Evolutionary conservation across 2,329 filamentous ascomycete genomes (phyloP), one percentile per base, ranked within the genome.

Genomic region (Ophiocordyceps camponoti-leonardi): DNA sequence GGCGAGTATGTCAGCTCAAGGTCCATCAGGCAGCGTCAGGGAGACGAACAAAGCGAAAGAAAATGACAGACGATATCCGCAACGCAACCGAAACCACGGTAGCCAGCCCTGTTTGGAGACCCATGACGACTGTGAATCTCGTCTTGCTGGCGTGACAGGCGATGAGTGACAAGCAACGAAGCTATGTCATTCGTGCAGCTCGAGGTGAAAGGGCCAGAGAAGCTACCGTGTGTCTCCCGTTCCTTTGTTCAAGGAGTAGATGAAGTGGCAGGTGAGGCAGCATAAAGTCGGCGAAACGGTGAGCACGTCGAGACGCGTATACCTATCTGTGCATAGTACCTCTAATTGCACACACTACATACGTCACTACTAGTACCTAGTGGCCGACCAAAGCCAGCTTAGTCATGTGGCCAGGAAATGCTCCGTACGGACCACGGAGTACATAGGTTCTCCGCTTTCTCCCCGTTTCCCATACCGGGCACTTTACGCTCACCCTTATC

Each of bases 21-120:
- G 14, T 31, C 11, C 10, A 42, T 20, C 11, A 20, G 31, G 18
- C 44, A 28, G 18, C 42, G 33, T n/a, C 45, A 23, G 33, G 35
- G 30, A 20, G 11, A 57, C 61, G 7, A 48, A 65, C 62, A 47
- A 62, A 52, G 56, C 62, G 55, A 41, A 65, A 61, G 47, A 64
- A 65, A 14, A 62, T 14, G 30, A 63, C n/a, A 7, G 61, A 52
- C 30, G 50, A 60, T 54, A 63, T 55, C 51, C 63, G 60, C 51
- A 67, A 49, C n/a, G 56, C 54, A 35, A 59, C 53, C 16, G 64
- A 67, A 47, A 63, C 58, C 48, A 58, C 49, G 52, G 57, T 58
- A 33, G 64, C 56, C 40, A 58, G 47, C 12, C 48, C 55, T 30
- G 50, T 53, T 42, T 63, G 59, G 45, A 60, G 41, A 19, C 49